phyloP scores from a whole-genome alignment of 768 basidiomycete genomes.

The Chalciporus chontae region DNA sequence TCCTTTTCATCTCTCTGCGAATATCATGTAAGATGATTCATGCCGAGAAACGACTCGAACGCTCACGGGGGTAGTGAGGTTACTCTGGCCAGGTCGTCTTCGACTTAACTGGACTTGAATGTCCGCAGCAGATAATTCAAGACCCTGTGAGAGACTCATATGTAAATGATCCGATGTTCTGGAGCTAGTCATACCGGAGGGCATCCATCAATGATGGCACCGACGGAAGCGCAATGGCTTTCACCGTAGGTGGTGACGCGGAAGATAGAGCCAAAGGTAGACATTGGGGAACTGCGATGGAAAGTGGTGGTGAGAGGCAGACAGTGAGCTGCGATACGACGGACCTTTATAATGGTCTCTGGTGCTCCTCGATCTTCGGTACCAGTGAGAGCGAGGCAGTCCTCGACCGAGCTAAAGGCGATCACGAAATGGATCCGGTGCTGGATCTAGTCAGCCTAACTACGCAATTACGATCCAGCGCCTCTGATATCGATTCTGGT shows the following conservation, averaged over 20 bases:
- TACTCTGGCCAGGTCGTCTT: constrained; percentile 91
- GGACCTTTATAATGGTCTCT: constrained; percentile 19
- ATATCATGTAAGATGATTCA: constrained; percentile 1
- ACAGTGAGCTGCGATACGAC: constrained; percentile 3
- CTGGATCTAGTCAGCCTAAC: constrained; percentile 1
- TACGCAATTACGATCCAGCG: neutral
- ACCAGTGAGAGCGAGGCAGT: constrained; percentile 18
- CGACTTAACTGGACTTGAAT: constrained; percentile 90
- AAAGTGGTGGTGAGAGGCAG: constrained; percentile 13
- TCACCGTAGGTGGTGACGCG: constrained; percentile 98
- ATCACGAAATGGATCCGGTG: constrained; percentile 1
- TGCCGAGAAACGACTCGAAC: neutral
- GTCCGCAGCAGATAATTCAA: constrained; percentile 74
- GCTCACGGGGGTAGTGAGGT: constrained; percentile 91
- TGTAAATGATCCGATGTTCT: constrained; percentile 7
- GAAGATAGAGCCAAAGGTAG: constrained; percentile 87
- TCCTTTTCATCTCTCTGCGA: constrained; percentile 94
- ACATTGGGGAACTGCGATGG: constrained; percentile 53
- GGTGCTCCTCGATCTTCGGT: neutral
- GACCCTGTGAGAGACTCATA: constrained; percentile 53
- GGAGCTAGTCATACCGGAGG: constrained; percentile 67
- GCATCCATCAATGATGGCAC: constrained; percentile 96
- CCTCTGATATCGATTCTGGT: neutral
- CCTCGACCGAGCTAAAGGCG: constrained; percentile 20
- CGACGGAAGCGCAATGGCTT: constrained; percentile 95